Percentiles rank a stretch among this genome's conserved stretches.
Evolutionary conservation across 1,284 basidiomycete genomes (phyloP).

Genomic region (Tausonia pullulans): DNA sequence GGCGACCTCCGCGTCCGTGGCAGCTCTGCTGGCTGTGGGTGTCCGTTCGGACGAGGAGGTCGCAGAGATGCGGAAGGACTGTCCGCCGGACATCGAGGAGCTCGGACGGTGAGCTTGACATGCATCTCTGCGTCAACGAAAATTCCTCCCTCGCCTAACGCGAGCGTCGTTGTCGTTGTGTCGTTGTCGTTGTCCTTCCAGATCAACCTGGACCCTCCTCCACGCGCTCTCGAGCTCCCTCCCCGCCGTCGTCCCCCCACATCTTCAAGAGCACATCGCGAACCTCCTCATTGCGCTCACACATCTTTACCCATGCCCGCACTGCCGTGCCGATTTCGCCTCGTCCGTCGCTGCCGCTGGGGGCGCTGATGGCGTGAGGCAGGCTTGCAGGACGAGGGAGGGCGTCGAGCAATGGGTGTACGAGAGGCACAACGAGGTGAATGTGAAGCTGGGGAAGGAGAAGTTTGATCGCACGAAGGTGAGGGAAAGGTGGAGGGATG

Average conservation of each 20-base stretch:
- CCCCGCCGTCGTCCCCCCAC: constrained; percentile 58
- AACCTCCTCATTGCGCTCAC: constrained; percentile 64
- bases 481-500: constrained; percentile 82
- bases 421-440: constrained; percentile 82
- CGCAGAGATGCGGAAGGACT: constrained; percentile 44
- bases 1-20: constrained; percentile 19
- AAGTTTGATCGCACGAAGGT: constrained; percentile 53
- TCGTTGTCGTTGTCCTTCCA: neutral
- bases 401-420: constrained; percentile 76
- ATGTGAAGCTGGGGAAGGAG: constrained; percentile 68
- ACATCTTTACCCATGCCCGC: constrained; percentile 70
- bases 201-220: constrained; percentile 87
- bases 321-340: constrained; percentile 71
- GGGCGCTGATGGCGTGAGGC: constrained; percentile 51
- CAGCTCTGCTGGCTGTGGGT: constrained; percentile 15
- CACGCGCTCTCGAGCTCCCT: constrained; percentile 90
- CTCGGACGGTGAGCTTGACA: neutral
- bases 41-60: constrained; percentile 20
- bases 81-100: constrained; percentile 61
- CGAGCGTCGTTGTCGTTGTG: no score
- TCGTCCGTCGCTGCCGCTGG: constrained; percentile 29
- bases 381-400: constrained; percentile 57
- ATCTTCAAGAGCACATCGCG: constrained; percentile 68
- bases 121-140: no score
- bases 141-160: no score